Percentiles rank a stretch among this genome's conserved stretches.
These are phyloP conservation scores for Nicotiana obtusifolia DNA, from an alignment of 257 asterid genomes.

Conservation along the genomic window DNA sequence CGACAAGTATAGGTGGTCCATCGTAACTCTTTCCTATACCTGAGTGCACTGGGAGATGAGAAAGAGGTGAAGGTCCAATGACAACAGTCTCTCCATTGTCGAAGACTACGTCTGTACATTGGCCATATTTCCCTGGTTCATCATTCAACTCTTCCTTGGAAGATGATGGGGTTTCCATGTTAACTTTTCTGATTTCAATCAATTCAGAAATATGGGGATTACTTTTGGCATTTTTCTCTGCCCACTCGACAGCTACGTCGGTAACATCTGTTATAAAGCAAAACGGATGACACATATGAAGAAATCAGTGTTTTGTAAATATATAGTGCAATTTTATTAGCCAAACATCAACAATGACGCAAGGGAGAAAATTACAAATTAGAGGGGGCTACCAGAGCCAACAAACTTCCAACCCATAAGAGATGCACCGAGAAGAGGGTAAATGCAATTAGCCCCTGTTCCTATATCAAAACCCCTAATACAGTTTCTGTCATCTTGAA, in stretches of 20 bases:
- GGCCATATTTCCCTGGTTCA: slow-evolving; percentile 16
- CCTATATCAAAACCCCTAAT: slow-evolving; percentile 90
- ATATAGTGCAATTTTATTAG: background rate
- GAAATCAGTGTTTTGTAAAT: background rate
- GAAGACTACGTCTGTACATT: slow-evolving; percentile 9
- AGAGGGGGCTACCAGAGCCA: slow-evolving; percentile 58
- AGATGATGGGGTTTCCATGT: slow-evolving; percentile 5
- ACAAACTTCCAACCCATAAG: slow-evolving; percentile 88
- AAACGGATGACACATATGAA: background rate
- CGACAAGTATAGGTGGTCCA: slow-evolving; percentile 58
- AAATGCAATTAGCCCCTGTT: slow-evolving; percentile 93
- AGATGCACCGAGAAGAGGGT: slow-evolving; percentile 97
- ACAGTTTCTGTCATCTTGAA: slow-evolving; percentile 18
- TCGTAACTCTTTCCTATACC: slow-evolving; percentile 19
- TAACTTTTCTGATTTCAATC: slow-evolving; percentile 73
- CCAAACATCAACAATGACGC: background rate
- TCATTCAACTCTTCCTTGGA: slow-evolving; percentile 18
- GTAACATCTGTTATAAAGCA: slow-evolving; percentile 53
- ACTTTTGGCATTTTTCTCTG: slow-evolving; percentile 57
- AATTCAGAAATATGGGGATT: slow-evolving; percentile 65
- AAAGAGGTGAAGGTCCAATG: slow-evolving; percentile 14
- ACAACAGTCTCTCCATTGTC: slow-evolving; percentile 10
- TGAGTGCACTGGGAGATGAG: slow-evolving; percentile 17
- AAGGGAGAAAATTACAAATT: background rate
- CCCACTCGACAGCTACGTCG: slow-evolving; percentile 90